A percentile compares a stretch with the other conserved stretches of the same genome.
phyloP scores from a whole-genome alignment of 352 stramenopile genomes.

The Phytophthora colocasiae region DNA sequence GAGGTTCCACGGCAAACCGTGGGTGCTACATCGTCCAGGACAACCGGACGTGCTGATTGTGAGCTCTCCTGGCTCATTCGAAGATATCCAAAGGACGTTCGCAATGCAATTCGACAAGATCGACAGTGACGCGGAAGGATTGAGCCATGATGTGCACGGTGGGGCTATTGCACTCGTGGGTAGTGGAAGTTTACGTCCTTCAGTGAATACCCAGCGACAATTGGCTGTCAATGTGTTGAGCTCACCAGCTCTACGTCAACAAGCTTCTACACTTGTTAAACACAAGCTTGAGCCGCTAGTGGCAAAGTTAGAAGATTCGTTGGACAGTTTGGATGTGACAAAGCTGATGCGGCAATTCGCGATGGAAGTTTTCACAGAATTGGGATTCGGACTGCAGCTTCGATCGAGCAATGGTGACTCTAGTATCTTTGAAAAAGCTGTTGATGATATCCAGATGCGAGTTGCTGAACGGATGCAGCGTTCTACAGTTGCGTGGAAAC shows the following conservation, averaged over 20 bases:
- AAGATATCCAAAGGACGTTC: slow-evolving; percentile 48
- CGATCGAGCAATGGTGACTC: slow-evolving; percentile 3
- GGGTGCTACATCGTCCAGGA: slow-evolving; percentile 30
- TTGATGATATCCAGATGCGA: slow-evolving; percentile 27
- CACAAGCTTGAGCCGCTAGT: slow-evolving; percentile 37
- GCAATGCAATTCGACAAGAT: slow-evolving; percentile 57
- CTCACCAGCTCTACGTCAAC: slow-evolving; percentile 45
- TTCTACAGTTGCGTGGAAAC: slow-evolving; percentile 39
- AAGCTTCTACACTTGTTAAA: slow-evolving; percentile 38
- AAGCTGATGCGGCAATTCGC: slow-evolving; percentile 32
- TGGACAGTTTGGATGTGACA: slow-evolving; percentile 36
- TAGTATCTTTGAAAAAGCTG: slow-evolving; percentile 29
- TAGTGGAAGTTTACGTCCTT: slow-evolving; percentile 11
- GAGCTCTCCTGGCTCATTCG: slow-evolving; percentile 33
- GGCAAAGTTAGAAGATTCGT: slow-evolving; percentile 22
- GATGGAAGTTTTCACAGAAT: slow-evolving; percentile 41
- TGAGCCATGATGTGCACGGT: slow-evolving; percentile 23
- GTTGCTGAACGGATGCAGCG: slow-evolving; percentile 23
- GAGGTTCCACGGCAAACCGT: slow-evolving; percentile 33
- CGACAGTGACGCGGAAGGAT: slow-evolving; percentile 9
- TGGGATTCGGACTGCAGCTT: slow-evolving; percentile 42
- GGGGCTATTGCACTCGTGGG: slow-evolving; percentile 30
- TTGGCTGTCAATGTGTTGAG: slow-evolving; percentile 81
- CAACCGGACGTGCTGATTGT: slow-evolving; percentile 36
- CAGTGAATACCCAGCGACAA: slow-evolving; percentile 28